Base-by-base conservation (phyloP, 2,329 filamentous ascomycete genomes). In the Fusarium chuoi region DNA sequence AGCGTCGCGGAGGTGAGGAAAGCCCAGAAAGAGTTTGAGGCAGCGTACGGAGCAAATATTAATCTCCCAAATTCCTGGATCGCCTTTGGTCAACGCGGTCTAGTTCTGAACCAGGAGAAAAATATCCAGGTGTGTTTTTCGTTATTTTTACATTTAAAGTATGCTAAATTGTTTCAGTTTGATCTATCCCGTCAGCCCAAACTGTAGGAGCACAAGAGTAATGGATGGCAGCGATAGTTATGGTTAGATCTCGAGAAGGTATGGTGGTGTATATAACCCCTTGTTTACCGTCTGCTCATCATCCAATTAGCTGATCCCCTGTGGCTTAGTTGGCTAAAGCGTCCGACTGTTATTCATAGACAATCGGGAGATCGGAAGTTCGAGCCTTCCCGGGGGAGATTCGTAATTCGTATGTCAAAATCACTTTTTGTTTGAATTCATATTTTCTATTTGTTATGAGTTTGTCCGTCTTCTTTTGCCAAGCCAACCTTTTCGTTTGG, bases 321-420 rank as follows among this genome's bases (percentile, higher is more conserved):
- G 72, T 75, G 73, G 73, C 73, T 75, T 75, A 75, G 73, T 75
- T 75, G 73, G 73, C 72, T 75, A 75, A 75, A 75, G 73, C 73
- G 73, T 75, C 73, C 73, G 73, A 75, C 73, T 75, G 73, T 75
- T 75, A 75, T 75, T 62, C 35, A 48, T 55, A 76, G 74, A 75
- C 74, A 75, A 78, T 78, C 76, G 75, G 73, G 75, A 78, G 76
- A 78, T 78, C 76, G 75, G 73, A 76, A 78, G 76, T 78, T 78
- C 76, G 77, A 78, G 69, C 76, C 76, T 78, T 78, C 71, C 76
- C 76, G 76, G 76, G 76, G 76, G 76, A 78, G 71, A 55, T 20
- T 51, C 8, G 17, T 22, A 28, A 55, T 20, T 51, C 8, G 17
- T 22, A 28, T 49, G 22, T 70, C 7, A 22, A 2, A 8, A 8